Conservation (phyloP, 495 filamentous ascomycete species). For the Xylaria telfairii region DNA sequence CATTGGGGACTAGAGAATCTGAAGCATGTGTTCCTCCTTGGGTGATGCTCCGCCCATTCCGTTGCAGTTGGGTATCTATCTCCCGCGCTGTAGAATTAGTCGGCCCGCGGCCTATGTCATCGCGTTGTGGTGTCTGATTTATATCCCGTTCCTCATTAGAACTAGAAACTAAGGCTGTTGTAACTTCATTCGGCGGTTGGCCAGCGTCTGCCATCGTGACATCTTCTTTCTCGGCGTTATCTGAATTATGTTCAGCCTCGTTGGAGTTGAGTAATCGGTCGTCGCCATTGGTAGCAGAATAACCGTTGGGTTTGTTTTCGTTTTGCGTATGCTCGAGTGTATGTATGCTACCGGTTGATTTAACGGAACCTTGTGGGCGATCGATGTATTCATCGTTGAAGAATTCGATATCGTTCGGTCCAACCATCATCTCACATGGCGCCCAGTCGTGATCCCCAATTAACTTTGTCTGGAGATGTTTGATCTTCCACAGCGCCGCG, state of each 20-base stretch:
- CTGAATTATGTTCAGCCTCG: slow-evolving; percentile 20
- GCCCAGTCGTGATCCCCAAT: slow-evolving; percentile 82
- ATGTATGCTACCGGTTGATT: slow-evolving; percentile 28
- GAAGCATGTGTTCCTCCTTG: slow-evolving; percentile 23
- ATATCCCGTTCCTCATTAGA: slow-evolving; percentile 15
- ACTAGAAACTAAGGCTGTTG: slow-evolving; percentile 12
- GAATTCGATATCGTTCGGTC: slow-evolving; percentile 58
- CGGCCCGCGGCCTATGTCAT: slow-evolving; percentile 11
- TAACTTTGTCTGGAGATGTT: slow-evolving; percentile 77
- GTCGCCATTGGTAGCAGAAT: slow-evolving; percentile 21
- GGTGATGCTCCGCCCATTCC: not conserved
- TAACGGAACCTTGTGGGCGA: slow-evolving; percentile 30
- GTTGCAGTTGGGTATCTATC: slow-evolving; percentile 17
- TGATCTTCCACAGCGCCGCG: slow-evolving; percentile 73
- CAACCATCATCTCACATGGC: slow-evolving; percentile 69
- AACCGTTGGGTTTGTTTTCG: slow-evolving; percentile 23
- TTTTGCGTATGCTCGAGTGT: slow-evolving; percentile 27
- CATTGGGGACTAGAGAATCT: slow-evolving; percentile 3
- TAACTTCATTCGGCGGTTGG: slow-evolving; percentile 16
- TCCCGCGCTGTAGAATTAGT: slow-evolving; percentile 34
- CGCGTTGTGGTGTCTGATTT: slow-evolving; percentile 11
- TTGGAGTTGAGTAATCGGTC: slow-evolving; percentile 4
- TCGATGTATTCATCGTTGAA: slow-evolving; percentile 50
- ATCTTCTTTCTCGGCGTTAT: slow-evolving; percentile 25
- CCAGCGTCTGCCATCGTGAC: slow-evolving; percentile 35